Evolutionary conservation across 352 stramenopile species (phyloP), one percentile per base, ranked within the genome.

Genomic region (Thalassiosira livingstoniorum): DNA sequence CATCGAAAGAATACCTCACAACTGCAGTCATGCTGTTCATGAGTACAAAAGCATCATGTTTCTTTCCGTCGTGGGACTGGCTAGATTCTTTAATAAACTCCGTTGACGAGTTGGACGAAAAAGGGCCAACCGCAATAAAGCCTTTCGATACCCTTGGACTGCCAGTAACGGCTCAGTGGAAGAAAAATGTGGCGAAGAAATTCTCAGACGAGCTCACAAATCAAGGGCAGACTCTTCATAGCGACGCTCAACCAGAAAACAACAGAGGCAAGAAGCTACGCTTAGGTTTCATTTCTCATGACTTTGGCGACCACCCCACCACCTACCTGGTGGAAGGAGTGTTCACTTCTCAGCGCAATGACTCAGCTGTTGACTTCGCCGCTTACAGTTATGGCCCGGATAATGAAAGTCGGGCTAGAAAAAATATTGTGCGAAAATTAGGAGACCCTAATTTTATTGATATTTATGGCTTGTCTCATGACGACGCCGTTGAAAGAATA

Each of bases 221-320:
- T n/a, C n/a, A n/a, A n/a, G n/a, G n/a, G n/a, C 55, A 61, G 0
- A 69, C 15, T 42, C 7, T 23, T 42, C 11, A 4, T 25, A 66
- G 57, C 5, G 27, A 23, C 23, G 34, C n/a, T 32, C 54, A 23
- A 62, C n/a, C 32, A 7, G 4, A 23, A 42, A 80, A 2, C 25
- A 54, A 27, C 11, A 58, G 4, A 29, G 21, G 11, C 5, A 11
- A 43, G n/a, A 81, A 51, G 18, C 82, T 97, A 13, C 81, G 90
- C 57, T 76, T 96, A 27, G 94, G 85, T n/a, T 96, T 96, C 78
- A 58, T 96, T 23, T 95, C 92, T 25, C 95, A 94, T 75, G 94
- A 97, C 68, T 97, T 94, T 70, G 80, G 88, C 25, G 87, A 97
- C 65, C 94, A 97, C 37, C 94, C 94, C 34, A 97, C 94, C 2